Evolutionary conservation across 805 yeast species (phyloP).

Genomic region (Lachancea sp.): DNA sequence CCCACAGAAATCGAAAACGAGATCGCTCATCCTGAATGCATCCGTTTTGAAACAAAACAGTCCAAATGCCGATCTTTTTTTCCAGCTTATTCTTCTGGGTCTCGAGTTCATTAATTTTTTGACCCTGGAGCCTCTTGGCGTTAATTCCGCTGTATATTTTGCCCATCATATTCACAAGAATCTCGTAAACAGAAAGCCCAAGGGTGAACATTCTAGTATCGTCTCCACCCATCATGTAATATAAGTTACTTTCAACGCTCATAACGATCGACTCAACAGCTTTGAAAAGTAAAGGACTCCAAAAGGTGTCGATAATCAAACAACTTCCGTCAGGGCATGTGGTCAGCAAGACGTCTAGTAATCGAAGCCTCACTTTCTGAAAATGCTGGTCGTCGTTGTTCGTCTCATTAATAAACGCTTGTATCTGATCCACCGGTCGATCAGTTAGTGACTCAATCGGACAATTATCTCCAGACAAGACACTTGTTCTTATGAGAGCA

Average conservation of each 20-base stretch:
- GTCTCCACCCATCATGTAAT: slow-evolving; percentile 15
- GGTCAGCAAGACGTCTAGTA: slow-evolving; percentile 26
- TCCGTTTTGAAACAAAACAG: slow-evolving; percentile 23
- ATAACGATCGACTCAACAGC: slow-evolving; percentile 30
- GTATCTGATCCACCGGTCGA: slow-evolving; percentile 13
- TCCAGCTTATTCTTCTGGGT: slow-evolving; percentile 38
- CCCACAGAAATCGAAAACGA: slow-evolving; percentile 43
- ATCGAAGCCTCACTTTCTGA: slow-evolving; percentile 33
- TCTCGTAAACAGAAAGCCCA: slow-evolving; percentile 39
- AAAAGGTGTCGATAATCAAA: slow-evolving; percentile 34
- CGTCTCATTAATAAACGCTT: slow-evolving; percentile 22
- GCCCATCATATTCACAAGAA: slow-evolving; percentile 40
- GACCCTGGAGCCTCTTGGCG: slow-evolving; percentile 29
- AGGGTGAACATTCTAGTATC: slow-evolving; percentile 11
- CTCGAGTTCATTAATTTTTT: slow-evolving; percentile 30
- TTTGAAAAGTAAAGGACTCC: slow-evolving; percentile 35
- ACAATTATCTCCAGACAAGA: slow-evolving; percentile 19
- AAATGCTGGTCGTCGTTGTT: slow-evolving; percentile 31
- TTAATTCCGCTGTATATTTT: slow-evolving; percentile 27
- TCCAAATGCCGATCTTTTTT: slow-evolving; percentile 47
- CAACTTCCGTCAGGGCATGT: slow-evolving; percentile 7
- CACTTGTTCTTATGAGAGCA: slow-evolving; percentile 29
- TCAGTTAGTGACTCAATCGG: slow-evolving; percentile 14
- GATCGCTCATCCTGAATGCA: slow-evolving; percentile 8
- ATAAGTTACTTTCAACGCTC: slow-evolving; percentile 25